Evolutionary conservation across 2,329 filamentous ascomycete genomes (phyloP).

Genomic region (Plectosphaerella plurivora): DNA sequence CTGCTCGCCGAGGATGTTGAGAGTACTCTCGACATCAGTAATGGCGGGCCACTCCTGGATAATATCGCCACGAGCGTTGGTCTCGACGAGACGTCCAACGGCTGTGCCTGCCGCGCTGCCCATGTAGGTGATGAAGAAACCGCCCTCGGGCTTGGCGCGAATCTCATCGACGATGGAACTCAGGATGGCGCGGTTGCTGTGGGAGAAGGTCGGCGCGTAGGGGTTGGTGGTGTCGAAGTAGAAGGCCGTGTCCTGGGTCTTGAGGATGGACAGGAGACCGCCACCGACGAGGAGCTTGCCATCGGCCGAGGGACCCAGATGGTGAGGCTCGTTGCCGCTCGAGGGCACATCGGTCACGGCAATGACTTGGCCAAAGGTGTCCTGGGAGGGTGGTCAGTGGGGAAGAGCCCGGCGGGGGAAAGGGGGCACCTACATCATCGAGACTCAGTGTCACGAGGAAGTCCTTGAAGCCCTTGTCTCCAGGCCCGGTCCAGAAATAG

Average conservation of each 20-base stretch:
- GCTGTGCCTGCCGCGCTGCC: constrained; percentile 53
- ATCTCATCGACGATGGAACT: constrained; percentile 59
- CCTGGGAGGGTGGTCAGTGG: constrained; percentile 23
- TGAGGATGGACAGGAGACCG: constrained; percentile 53
- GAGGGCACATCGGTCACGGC: constrained; percentile 53
- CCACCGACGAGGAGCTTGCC: constrained; percentile 55
- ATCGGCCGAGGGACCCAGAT: constrained; percentile 49
- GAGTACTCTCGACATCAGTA: constrained; percentile 40
- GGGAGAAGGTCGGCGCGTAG: constrained; percentile 53
- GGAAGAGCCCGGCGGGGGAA: background rate
- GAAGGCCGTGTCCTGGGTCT: constrained; percentile 57
- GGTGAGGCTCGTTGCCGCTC: constrained; percentile 58
- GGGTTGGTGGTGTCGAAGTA: constrained; percentile 58
- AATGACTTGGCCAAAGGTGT: constrained; percentile 57
- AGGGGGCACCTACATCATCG: constrained; percentile 42
- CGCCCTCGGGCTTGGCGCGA: constrained; percentile 57
- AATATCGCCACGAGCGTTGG: constrained; percentile 53
- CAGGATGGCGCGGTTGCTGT: constrained; percentile 56
- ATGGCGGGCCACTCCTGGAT: constrained; percentile 56
- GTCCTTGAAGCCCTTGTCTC: constrained; percentile 55
- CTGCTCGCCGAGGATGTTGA: constrained; percentile 55
- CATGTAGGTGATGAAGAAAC: constrained; percentile 59
- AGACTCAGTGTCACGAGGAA: constrained; percentile 55
- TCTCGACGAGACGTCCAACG: constrained; percentile 57
- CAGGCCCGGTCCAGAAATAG: constrained; percentile 59